Base-by-base conservation (phyloP, 345 rosid genomes). In the Brassica cretica region DNA sequence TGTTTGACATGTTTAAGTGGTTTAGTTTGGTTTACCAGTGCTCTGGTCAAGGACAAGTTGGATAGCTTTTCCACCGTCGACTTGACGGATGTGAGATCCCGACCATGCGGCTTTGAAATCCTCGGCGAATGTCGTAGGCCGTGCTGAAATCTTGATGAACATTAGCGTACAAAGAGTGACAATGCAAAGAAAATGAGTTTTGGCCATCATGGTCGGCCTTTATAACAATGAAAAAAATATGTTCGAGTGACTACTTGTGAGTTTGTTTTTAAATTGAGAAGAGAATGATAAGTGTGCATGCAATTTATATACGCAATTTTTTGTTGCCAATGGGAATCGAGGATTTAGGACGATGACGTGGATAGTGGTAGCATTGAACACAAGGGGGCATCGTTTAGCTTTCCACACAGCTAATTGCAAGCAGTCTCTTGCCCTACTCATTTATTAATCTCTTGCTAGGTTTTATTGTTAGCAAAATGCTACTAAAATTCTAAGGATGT, bases 391-490 rank as follows among this genome's bases (percentile, higher is more conserved):
- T 78, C 35, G 75, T 74, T 82, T 84, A 67, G 86, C 86, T 86
- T 91, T 90, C 91, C 64, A 51, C 86, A 84, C 97, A 91, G 96
- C 98, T 91, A 91, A 87, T 77, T 66, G 82, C 86, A 64, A 88
- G 89, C 93, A 78, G 86, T 90, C 86, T 44, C 58, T 76, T 69
- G 96, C 89, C 70, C 91, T 69, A 82, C 87, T 46, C 9, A 68
- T 63, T 66, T 76, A 80, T 70, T 71, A 11, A 70, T 14, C 62
- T 55, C 8, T 75, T 49, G 55, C 55, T 10, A 15, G 4, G n/a
- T 65, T 19, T 8, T 55, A 27, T 30, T 49, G 25, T 16, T 25
- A 70, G 4, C 51, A 25, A 46, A 1, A 74, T 55, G 71, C 70
- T 30, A 69, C 37, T 67, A n/a, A 62, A 3, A 27, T 16, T 27